phyloP scores from a whole-genome alignment of 208 protist genomes.

The Tritrichomonas foetus region DNA sequence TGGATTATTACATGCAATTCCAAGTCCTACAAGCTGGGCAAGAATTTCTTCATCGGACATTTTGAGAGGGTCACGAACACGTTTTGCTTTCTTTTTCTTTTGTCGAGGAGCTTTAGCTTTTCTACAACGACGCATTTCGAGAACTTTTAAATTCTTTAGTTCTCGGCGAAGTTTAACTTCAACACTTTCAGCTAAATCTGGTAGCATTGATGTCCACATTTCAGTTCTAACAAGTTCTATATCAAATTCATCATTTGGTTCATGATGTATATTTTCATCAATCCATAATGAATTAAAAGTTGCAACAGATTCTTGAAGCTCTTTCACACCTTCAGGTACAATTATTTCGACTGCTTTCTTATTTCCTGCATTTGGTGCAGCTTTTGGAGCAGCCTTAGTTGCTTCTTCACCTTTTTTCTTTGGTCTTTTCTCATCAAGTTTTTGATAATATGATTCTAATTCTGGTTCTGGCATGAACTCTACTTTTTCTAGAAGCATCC shows the following conservation, averaged over 20 bases:
- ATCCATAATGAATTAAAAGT: background rate
- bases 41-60: background rate
- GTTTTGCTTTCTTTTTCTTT: background rate
- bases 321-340: too few species aligned
- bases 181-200: background rate
- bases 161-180: background rate
- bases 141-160: background rate
- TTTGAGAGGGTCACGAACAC: background rate
- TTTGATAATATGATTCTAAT: background rate
- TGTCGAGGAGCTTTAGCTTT: background rate
- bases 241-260: background rate
- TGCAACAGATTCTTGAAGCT: background rate
- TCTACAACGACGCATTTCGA: background rate
- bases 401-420: background rate
- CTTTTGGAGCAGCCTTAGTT: background rate
- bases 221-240: background rate
- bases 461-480: background rate
- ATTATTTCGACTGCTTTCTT: background rate
- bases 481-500: background rate
- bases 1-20: background rate
- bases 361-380: background rate
- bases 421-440: background rate
- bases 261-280: background rate
- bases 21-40: background rate
- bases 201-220: conserved; percentile 16